A percentile compares a stretch with the other conserved stretches of the same genome.
Conservation (phyloP, 768 basidiomycete species). For the Termitomyces sp. region DNA sequence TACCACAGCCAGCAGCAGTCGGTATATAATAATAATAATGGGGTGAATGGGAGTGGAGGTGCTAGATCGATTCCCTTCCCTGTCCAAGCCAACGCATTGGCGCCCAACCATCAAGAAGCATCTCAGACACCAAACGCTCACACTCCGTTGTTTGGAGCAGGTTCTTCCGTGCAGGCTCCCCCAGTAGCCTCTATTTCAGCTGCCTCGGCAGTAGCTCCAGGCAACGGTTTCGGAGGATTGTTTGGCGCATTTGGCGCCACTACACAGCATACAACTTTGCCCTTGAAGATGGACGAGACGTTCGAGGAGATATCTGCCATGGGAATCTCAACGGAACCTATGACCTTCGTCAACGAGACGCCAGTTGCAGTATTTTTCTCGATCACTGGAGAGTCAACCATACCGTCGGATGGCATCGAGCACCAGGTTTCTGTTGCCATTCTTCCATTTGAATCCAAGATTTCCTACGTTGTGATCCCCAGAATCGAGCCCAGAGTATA, state of each 20-base stretch:
- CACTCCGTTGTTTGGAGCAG: not conserved
- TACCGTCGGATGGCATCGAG: conserved; percentile 48
- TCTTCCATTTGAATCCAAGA: conserved; percentile 37
- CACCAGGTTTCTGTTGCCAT: conserved; percentile 51
- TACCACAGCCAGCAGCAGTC: not conserved
- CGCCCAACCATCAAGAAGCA: not conserved
- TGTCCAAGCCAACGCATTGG: not conserved
- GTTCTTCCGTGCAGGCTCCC: not conserved
- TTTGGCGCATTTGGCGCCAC: not conserved
- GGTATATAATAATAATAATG: not conserved
- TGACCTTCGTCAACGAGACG: conserved; percentile 43
- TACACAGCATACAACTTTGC: not conserved
- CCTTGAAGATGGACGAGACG: conserved; percentile 9
- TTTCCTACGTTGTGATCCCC: conserved; percentile 46
- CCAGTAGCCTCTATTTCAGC: too few species aligned
- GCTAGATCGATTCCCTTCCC: too few species aligned
- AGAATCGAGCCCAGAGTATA: conserved; percentile 43
- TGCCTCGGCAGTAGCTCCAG: not conserved
- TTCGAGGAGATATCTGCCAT: conserved; percentile 26
- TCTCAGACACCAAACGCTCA: not conserved
- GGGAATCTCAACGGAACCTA: conserved; percentile 24
- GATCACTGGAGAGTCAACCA: conserved; percentile 42
- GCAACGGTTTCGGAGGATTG: not conserved
- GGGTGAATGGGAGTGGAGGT: not conserved
- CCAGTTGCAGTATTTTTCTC: conserved; percentile 46